phyloP scores from a whole-genome alignment of 345 rosid species.

The Acer campestre region DNA sequence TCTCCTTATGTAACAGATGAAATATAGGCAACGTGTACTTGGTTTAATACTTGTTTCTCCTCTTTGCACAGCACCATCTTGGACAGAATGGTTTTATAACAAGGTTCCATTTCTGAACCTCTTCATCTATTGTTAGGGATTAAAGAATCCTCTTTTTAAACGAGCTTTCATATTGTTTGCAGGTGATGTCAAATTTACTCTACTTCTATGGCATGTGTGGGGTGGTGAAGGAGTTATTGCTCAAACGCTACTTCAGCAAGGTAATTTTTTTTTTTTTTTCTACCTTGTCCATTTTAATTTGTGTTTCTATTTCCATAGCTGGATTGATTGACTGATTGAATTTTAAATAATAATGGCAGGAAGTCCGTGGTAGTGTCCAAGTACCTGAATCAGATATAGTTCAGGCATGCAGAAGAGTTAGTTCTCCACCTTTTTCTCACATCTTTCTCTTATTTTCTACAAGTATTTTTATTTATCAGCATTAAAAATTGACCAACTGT shows the following conservation, averaged over 20 bases:
- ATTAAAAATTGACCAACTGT: neutral
- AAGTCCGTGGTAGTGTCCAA: conserved; percentile 78
- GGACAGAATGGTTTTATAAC: conserved; percentile 92
- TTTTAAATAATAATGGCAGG: conserved; percentile 51
- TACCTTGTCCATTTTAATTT: conserved; percentile 11
- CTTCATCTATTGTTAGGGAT: conserved; percentile 16
- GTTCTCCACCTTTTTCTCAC: conserved; percentile 30
- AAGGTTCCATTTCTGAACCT: conserved; percentile 53
- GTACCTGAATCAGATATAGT: conserved; percentile 81
- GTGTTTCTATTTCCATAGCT: conserved; percentile 4
- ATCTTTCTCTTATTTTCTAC: neutral
- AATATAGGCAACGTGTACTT: conserved; percentile 80
- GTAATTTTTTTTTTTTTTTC: conserved; percentile 37
- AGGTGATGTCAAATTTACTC: conserved; percentile 84
- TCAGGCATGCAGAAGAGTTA: conserved; percentile 81
- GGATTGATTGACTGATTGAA: conserved; percentile 24
- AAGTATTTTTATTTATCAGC: neutral
- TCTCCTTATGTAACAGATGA: conserved; percentile 56
- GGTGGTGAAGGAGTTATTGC: conserved; percentile 79
- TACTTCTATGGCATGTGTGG: conserved; percentile 97
- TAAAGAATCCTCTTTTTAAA: conserved; percentile 14
- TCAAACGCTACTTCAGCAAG: conserved; percentile 93
- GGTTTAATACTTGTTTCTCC: conserved; percentile 97
- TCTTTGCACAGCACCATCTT: conserved; percentile 87
- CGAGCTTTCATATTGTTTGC: conserved; percentile 25